Conservation (phyloP, 2,329 filamentous ascomycete genomes). For the Diaporthe longicolla region DNA sequence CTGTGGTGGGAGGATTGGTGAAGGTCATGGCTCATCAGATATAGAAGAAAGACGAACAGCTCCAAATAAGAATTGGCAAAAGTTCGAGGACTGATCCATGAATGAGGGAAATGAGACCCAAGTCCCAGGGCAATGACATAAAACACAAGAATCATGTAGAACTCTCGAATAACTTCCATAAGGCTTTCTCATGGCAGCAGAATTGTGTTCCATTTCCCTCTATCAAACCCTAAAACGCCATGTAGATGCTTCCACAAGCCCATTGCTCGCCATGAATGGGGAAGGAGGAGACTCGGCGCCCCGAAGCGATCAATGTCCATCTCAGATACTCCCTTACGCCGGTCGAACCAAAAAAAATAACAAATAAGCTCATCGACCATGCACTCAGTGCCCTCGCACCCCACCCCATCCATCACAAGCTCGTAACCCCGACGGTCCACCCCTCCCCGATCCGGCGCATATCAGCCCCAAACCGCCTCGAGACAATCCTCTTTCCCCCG, state of each 20-base stretch:
- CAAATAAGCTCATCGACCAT: no score
- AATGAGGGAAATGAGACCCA: no score
- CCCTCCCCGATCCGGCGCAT: constrained; percentile 87
- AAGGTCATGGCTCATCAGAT: no score
- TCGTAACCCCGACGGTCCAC: constrained; percentile 83
- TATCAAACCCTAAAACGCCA: background rate
- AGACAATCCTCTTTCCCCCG: constrained; percentile 81
- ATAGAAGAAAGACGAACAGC: no score
- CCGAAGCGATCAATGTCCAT: background rate
- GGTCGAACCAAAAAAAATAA: background rate
- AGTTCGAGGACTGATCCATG: no score
- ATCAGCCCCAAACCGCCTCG: constrained; percentile 83
- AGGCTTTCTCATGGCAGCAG: background rate
- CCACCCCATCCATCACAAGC: constrained; percentile 59
- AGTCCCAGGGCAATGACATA: no score
- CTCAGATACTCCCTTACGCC: constrained; percentile 13
- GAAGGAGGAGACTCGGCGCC: background rate
- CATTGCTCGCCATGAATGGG: background rate
- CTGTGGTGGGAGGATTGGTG: no score
- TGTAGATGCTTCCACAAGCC: constrained; percentile 5
- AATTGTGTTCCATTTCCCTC: constrained; percentile 10
- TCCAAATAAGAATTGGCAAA: no score
- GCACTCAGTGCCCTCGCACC: background rate
- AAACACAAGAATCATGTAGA: background rate
- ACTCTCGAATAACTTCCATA: background rate